phyloP scores from a whole-genome alignment of 345 rosid species.

The Arabidopsis suecica region DNA sequence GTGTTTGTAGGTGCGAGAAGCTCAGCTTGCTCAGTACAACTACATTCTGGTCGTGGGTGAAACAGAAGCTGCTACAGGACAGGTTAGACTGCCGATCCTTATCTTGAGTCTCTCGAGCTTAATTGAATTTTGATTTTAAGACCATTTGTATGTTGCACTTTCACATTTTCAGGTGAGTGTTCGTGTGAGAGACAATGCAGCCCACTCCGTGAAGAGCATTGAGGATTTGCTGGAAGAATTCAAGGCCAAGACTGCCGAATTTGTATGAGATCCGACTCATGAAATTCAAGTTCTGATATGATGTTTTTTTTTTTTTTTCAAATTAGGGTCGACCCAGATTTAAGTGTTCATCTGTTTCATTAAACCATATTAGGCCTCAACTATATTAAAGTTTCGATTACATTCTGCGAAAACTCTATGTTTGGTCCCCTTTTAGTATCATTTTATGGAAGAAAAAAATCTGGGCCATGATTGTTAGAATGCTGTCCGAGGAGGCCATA shows the following conservation, averaged over 20 bases:
- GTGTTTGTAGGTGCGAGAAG: conserved; percentile 78
- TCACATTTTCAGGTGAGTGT: conserved; percentile 71
- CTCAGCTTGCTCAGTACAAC: conserved; percentile 92
- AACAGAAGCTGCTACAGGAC: conserved; percentile 71
- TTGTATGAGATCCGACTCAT: conserved; percentile 49
- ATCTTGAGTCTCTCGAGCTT: neutral
- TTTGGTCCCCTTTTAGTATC: too few relatives aligned
- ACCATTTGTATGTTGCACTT: conserved; percentile 1
- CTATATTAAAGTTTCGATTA: neutral
- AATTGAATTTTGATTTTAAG: neutral
- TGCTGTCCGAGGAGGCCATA: conserved; percentile 79
- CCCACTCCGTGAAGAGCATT: conserved; percentile 63
- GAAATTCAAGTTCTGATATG: conserved; percentile 1
- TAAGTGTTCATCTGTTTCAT: conserved; percentile 1
- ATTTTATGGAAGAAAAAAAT: too few relatives aligned
- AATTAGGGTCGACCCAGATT: neutral
- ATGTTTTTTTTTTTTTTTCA: neutral
- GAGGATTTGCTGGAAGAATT: conserved; percentile 65
- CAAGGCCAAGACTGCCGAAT: conserved; percentile 59
- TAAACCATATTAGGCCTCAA: conserved; percentile 1
- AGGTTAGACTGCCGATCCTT: conserved; percentile 55
- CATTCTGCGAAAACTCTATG: too few relatives aligned
- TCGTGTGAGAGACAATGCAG: conserved; percentile 71
- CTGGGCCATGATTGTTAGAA: conserved; percentile 45
- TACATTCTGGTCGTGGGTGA: conserved; percentile 97